Evolutionary conservation across 768 basidiomycete genomes (phyloP), one percentile per base, ranked within the genome.

Genomic region (Lyophyllum decastes): DNA sequence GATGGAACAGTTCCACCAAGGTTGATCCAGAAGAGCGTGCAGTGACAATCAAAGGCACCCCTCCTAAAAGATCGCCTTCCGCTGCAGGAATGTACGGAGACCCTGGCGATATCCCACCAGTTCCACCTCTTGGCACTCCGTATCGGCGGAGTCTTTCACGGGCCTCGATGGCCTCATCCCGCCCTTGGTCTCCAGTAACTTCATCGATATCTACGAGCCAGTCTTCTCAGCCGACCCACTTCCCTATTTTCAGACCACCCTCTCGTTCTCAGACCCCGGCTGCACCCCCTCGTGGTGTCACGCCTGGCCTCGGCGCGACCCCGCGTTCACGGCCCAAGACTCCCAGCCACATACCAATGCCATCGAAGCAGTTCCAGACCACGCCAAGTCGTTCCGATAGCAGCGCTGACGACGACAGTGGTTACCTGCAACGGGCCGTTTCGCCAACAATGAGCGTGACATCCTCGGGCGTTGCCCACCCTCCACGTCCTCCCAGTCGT

Each of bases 1-100:
- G 72, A 33, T 94, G 92, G 92, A 94, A 94, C 66, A 81, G 87
- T 61, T 94, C 91, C 4, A 93, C 91, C 1, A 90, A 78, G 65
- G 80, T 94, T n/a, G 77, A 85, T 47, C 62, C 74, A 17, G 87
- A 87, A 24, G 83, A 81, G 49, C 75, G 74, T 27, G 60, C 72
- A 8, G 64, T 64, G 40, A 81, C 79, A 26, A 68, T 82, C 61
- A 86, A 82, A 66, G 76, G 74, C 27, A 72, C 78, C 33, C 78
- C 82, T 26, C 77, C 82, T 14, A 81, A 79, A 64, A 79, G 85
- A 49, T 72, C 80, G 1, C 82, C 76, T 43, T 86, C 83, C 34
- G 69, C 81, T 17, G 55, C 73, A 40, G 77, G 79, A 3, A 69
- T 72, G 50, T 78, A 82, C 52, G 69, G 67, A 10, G 57, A 61